phyloP scores from a whole-genome alignment of 192 early-diverging fungal genomes.

The Oehlia diaphana region DNA sequence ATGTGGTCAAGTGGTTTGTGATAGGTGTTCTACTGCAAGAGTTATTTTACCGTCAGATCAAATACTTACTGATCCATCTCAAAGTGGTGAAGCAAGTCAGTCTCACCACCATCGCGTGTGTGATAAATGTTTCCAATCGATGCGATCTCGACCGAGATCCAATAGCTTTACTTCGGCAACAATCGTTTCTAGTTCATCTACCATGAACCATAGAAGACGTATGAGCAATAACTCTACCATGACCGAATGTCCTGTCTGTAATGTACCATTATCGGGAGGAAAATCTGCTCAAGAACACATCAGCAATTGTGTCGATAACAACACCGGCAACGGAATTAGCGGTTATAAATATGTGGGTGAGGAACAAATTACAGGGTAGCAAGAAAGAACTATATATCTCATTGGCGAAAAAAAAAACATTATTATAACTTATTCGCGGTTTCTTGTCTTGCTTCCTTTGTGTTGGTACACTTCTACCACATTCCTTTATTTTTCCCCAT shows the following conservation, averaged over 20 bases:
- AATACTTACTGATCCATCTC: conserved; percentile 20
- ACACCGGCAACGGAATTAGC: conserved; percentile 41
- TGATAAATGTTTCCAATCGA: background rate
- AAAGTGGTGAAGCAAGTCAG: background rate
- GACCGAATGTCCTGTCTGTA: conserved; percentile 77
- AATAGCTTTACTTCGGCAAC: conserved; percentile 14
- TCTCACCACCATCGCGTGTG: conserved; percentile 23
- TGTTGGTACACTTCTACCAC: background rate
- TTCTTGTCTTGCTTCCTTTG: conserved; percentile 7
- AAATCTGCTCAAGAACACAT: conserved; percentile 62
- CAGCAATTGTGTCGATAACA: conserved; percentile 57
- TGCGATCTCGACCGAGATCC: background rate
- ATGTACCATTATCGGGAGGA: conserved; percentile 43
- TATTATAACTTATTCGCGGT: conserved; percentile 10
- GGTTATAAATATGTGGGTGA: conserved; percentile 69
- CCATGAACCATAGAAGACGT: conserved; percentile 1
- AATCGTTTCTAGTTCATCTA: background rate
- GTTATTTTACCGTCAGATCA: background rate
- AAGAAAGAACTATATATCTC: conserved; percentile 16
- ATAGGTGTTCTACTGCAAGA: conserved; percentile 21
- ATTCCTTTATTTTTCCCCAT: background rate
- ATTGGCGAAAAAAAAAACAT: conserved; percentile 9
- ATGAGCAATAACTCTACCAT: conserved; percentile 57
- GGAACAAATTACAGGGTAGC: conserved; percentile 10
- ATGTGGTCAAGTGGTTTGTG: conserved; percentile 31